A percentile compares a stretch with the other conserved stretches of the same genome.
These are phyloP conservation scores for Suhomyces yuchorum DNA, from an alignment of 1,139 yeast species.

Conservation along the genomic window DNA sequence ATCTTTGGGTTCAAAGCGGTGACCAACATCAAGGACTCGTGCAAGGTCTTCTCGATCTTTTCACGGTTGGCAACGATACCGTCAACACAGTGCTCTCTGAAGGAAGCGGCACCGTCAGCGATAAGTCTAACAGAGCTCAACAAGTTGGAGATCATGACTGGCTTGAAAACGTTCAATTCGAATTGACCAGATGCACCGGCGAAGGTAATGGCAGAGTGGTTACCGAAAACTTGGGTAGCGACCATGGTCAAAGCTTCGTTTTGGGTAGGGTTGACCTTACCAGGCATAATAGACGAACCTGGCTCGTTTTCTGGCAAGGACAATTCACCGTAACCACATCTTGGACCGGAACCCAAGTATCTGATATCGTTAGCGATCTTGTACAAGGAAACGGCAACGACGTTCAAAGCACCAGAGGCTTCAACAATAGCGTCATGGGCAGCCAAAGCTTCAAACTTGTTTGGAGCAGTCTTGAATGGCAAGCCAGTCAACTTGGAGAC, in stretches of 20 bases:
- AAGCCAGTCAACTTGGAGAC: conserved; percentile 23
- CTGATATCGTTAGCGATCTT: conserved; percentile 26
- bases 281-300: conserved; percentile 26
- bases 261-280: conserved; percentile 27
- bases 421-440: conserved; percentile 27
- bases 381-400: conserved; percentile 23
- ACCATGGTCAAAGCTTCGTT: conserved; percentile 28
- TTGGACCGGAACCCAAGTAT: conserved; percentile 27
- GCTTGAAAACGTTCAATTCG: conserved; percentile 27
- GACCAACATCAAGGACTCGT: conserved; percentile 26
- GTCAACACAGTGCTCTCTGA: conserved; percentile 24
- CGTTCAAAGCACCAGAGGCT: conserved; percentile 26
- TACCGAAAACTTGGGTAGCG: conserved; percentile 25
- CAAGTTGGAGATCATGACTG: conserved; percentile 24
- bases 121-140: conserved; percentile 23
- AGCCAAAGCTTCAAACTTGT: conserved; percentile 27
- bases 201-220: conserved; percentile 25
- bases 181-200: conserved; percentile 27
- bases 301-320: conserved; percentile 26
- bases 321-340: conserved; percentile 27
- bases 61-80: conserved; percentile 24
- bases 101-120: conserved; percentile 23
- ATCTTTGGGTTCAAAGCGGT: conserved; percentile 27
- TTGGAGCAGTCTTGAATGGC: conserved; percentile 24
- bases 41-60: conserved; percentile 23